phyloP scores from a whole-genome alignment of 768 basidiomycete genomes.

The Russula sp. region DNA sequence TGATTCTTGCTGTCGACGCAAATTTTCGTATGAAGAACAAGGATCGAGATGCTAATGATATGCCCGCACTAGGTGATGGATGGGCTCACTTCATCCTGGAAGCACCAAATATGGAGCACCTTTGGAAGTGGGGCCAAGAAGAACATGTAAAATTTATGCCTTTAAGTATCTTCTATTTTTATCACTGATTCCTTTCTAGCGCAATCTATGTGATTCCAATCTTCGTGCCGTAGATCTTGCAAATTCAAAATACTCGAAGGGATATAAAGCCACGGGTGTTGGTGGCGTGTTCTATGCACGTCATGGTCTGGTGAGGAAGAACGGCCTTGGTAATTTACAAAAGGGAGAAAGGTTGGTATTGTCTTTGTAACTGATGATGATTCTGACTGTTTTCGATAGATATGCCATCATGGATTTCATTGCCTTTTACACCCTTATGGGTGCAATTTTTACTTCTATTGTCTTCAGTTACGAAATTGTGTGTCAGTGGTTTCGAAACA shows the following conservation, averaged over 20 bases:
- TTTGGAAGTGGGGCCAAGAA: background rate
- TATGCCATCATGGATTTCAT: background rate
- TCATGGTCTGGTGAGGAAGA: background rate
- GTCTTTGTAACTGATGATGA: background rate
- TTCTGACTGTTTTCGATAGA: background rate
- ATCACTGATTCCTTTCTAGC: background rate
- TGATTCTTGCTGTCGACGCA: background rate
- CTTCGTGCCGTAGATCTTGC: constrained; percentile 1
- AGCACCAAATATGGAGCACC: background rate
- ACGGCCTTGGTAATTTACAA: background rate
- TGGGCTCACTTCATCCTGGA: background rate
- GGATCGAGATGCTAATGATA: background rate
- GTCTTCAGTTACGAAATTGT: background rate
- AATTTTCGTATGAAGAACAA: constrained; percentile 1
- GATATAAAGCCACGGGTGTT: background rate
- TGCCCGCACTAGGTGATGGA: background rate
- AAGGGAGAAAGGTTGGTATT: constrained; percentile 4
- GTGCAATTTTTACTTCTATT: background rate
- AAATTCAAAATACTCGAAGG: constrained; percentile 2
- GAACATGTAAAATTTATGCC: background rate
- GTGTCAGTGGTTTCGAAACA: background rate
- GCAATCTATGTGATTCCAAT: background rate
- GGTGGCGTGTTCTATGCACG: background rate
- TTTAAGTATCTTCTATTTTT: background rate
- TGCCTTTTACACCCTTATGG: background rate